Percentiles rank a stretch among this genome's conserved stretches.
phyloP scores from a whole-genome alignment of 768 basidiomycete species.

The Lenzites betulinus region DNA sequence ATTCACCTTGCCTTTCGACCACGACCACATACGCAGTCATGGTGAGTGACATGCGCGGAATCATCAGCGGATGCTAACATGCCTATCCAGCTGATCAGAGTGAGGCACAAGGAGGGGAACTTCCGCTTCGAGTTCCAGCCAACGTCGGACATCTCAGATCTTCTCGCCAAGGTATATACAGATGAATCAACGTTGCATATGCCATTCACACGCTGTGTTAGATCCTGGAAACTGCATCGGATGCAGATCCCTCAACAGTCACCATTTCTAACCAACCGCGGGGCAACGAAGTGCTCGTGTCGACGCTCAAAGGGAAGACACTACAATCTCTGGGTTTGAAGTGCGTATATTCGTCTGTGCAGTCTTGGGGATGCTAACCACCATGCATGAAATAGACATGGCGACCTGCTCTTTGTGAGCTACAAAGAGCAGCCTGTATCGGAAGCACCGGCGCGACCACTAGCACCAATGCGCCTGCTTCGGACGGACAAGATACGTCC shows the following conservation, averaged over 20 bases:
- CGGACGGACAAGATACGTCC: constrained; percentile 18
- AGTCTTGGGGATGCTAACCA: background rate
- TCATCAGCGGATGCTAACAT: background rate
- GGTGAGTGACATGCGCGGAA: background rate
- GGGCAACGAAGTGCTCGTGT: constrained; percentile 75
- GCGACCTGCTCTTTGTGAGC: constrained; percentile 86
- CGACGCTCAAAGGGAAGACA: constrained; percentile 62
- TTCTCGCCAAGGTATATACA: constrained; percentile 66
- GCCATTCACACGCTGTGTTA: constrained; percentile 34
- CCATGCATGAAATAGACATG: constrained; percentile 64
- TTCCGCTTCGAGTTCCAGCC: constrained; percentile 83
- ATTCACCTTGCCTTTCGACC: constrained; percentile 1
- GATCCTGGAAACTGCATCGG: constrained; percentile 75
- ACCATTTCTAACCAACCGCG: constrained; percentile 90
- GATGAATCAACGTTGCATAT: background rate
- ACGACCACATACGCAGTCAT: constrained; percentile 3
- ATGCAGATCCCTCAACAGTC: constrained; percentile 70
- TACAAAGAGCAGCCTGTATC: constrained; percentile 54
- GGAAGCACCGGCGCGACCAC: constrained; percentile 34
- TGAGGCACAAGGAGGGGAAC: constrained; percentile 93
- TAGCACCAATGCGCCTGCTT: constrained; percentile 23
- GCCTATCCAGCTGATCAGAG: constrained; percentile 68
- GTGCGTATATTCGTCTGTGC: constrained; percentile 46
- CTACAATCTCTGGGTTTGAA: constrained; percentile 77
- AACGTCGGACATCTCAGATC: constrained; percentile 65